These are phyloP conservation scores for Themeda triandra DNA, from an alignment of 176 grass and related monocot genomes.

Conservation along the genomic window DNA sequence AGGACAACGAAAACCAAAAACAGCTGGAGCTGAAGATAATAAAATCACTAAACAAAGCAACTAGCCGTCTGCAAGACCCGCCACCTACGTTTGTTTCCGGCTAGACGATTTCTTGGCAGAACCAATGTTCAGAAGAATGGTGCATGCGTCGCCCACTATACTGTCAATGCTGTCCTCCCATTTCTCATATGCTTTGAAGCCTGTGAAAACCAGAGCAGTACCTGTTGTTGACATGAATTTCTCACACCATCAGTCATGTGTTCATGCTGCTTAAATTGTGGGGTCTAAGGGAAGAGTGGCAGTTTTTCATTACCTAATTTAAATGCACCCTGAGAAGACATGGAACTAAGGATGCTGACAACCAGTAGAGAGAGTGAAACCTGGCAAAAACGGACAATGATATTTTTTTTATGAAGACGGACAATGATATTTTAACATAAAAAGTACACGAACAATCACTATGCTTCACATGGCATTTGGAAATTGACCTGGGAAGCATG, in stretches of 20 bases:
- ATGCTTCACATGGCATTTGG: not conserved
- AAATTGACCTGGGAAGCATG: not conserved
- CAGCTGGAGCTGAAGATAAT: not conserved
- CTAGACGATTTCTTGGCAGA: slow-evolving; percentile 42
- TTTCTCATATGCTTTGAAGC: slow-evolving; percentile 84
- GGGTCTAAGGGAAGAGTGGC: not conserved
- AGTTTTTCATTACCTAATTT: slow-evolving; percentile 70
- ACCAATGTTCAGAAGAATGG: slow-evolving; percentile 44
- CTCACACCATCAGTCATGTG: slow-evolving; percentile 10
- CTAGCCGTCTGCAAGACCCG: not conserved
- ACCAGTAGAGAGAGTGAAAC: slow-evolving; percentile 58
- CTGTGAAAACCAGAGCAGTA: slow-evolving; percentile 58
- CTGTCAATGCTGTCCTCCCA: slow-evolving; percentile 78
- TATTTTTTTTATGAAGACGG: too few relatives aligned
- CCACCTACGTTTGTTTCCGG: slow-evolving; percentile 35
- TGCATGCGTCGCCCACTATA: slow-evolving; percentile 32
- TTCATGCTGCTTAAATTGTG: not conserved
- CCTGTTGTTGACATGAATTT: slow-evolving; percentile 49
- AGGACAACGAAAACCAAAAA: not conserved
- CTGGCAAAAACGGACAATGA: slow-evolving; percentile 46
- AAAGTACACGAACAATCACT: not conserved
- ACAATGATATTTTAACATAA: not conserved
- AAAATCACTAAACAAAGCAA: not conserved
- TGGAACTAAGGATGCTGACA: slow-evolving; percentile 70
- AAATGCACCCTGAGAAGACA: slow-evolving; percentile 56